These are phyloP conservation scores for Haplosporangium sp. DNA, from an alignment of 371 early-diverging fungal genomes.

Conservation along the genomic window DNA sequence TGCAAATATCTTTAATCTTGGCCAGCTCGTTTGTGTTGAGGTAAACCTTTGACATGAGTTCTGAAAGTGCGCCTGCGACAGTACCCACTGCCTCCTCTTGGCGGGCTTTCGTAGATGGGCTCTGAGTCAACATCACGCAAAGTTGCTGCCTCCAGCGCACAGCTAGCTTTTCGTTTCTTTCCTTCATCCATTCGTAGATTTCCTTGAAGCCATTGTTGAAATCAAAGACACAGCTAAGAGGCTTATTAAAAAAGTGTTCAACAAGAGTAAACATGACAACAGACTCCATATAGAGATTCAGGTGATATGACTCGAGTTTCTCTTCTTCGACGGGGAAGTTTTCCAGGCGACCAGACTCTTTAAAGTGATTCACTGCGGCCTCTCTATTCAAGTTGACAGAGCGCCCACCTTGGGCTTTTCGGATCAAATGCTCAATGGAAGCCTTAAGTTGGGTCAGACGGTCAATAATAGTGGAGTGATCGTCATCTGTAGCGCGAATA, in stretches of 20 bases:
- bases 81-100: slow-evolving; percentile 57
- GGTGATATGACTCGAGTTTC: slow-evolving; percentile 60
- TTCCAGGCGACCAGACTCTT: slow-evolving; percentile 47
- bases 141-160: slow-evolving; percentile 71
- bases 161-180: slow-evolving; percentile 61
- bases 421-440: slow-evolving; percentile 63
- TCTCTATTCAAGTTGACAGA: slow-evolving; percentile 65
- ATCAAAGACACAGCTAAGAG: slow-evolving; percentile 65
- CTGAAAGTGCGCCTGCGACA: slow-evolving; percentile 49
- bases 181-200: slow-evolving; percentile 62
- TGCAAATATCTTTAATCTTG: slow-evolving; percentile 67
- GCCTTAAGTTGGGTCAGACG: slow-evolving; percentile 68
- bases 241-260: slow-evolving; percentile 60
- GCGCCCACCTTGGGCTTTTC: slow-evolving; percentile 57
- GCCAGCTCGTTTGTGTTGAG: slow-evolving; percentile 56
- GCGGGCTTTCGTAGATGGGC: slow-evolving; percentile 58
- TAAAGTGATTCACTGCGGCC: slow-evolving; percentile 59
- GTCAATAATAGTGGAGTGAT: slow-evolving; percentile 71
- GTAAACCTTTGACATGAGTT: slow-evolving; percentile 52
- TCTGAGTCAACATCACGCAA: slow-evolving; percentile 66
- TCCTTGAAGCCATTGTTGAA: slow-evolving; percentile 67
- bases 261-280: slow-evolving; percentile 66
- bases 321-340: slow-evolving; percentile 56
- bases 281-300: slow-evolving; percentile 69
- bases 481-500: slow-evolving; percentile 73